Evolutionary conservation across 805 yeast genomes (phyloP), one percentile per base, ranked within the genome.

Genomic region (Saturnispora sekii): DNA sequence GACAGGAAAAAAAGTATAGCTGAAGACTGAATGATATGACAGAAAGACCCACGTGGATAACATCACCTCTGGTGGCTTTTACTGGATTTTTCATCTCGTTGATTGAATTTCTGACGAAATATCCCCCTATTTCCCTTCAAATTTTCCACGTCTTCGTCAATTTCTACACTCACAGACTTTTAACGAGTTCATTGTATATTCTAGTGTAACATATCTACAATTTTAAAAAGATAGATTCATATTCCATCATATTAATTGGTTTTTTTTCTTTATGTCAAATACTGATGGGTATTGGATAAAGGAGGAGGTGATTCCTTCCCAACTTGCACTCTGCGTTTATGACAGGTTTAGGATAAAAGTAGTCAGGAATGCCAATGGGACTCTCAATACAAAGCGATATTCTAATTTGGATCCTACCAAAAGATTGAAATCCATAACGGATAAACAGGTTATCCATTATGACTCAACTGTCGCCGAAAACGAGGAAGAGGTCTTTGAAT

Each of bases 241-340:
- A 21, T 21, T 3, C 5, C 21, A 18, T 18, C 5, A 18, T 5
- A 18, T 21, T 21, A 2, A 21, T 21, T 8, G 26, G 26, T 21
- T 21, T 21, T 21, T 21, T 21, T 21, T 21, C 26, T 21, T 21
- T 3, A 31, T 35, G 35, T 30, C 38, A 28, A 40, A 41, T 14
- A 16, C 7, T 12, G 35, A 21, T 5, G n/a, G 18, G 10, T 30
- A 26, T 38, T 44, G 42, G 43, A 37, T 54, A 15, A 56, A 56
- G 38, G 57, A 52, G 42, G 59, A 62, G 4, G 32, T 60, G 9
- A 44, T 54, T 16, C 52, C 58, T 3, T 58, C 63, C 1, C 52
- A 50, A 30, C 38, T 52, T 38, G 55, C 53, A 11, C 21, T 34
- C 16, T 45, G 44, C 17, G 53, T 49, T 31, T 60, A 53, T 41